Evolutionary conservation across 495 filamentous ascomycete species (phyloP).

Genomic region (Penicillium egyptiacum): DNA sequence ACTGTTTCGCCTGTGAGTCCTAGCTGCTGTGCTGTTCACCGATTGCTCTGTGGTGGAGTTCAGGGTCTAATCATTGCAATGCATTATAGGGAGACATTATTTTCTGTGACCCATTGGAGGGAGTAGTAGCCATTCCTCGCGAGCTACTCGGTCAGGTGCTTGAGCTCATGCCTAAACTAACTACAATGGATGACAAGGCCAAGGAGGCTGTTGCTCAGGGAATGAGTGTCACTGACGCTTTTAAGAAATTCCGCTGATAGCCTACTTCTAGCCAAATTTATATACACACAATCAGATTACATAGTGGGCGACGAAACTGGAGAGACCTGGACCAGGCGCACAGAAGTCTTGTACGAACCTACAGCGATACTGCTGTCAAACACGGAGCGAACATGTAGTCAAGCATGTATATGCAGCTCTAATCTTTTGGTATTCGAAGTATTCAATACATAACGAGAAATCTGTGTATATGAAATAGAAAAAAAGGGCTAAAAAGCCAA

Average conservation of each 20-base stretch:
- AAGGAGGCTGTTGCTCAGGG: constrained; percentile 59
- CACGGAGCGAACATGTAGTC: neutral
- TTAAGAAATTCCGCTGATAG: constrained; percentile 43
- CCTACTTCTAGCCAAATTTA: neutral
- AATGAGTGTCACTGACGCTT: constrained; percentile 56
- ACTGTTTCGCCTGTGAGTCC: constrained; percentile 46
- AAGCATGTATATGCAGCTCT: constrained; percentile 18
- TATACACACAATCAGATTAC: neutral
- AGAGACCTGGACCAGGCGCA: neutral
- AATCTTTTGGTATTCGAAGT: constrained; percentile 31
- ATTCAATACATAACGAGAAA: constrained; percentile 31
- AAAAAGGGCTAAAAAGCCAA: constrained; percentile 13
- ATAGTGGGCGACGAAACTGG: too few species aligned
- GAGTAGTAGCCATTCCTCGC: constrained; percentile 62
- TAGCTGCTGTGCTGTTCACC: neutral
- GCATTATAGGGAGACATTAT: constrained; percentile 58
- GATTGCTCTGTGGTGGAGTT: neutral
- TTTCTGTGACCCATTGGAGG: constrained; percentile 60
- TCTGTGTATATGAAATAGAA: constrained; percentile 18
- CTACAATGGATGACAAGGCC: constrained; percentile 60
- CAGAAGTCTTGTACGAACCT: neutral
- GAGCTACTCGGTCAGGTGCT: constrained; percentile 50
- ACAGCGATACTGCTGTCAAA: neutral
- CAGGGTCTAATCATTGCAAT: neutral
- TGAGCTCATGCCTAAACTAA: constrained; percentile 53